Conservation (phyloP, 305 asterid genomes). For the Solanum hybrid region DNA sequence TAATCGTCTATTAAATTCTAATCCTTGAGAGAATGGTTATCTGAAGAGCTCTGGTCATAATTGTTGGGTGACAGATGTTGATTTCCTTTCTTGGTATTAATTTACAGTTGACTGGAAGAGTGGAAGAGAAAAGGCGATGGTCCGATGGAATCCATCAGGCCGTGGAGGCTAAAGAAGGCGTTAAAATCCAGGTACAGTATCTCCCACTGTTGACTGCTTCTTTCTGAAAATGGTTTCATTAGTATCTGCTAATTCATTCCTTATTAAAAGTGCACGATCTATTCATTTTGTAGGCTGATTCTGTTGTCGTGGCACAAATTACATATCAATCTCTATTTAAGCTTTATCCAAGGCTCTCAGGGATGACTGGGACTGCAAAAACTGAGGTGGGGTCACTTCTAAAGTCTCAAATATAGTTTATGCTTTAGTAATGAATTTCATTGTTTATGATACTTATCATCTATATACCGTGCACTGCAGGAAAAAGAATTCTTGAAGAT, state of each 20-base stretch:
- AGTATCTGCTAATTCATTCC: background rate
- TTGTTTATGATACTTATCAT: background rate
- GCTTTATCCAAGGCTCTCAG: conserved; percentile 95
- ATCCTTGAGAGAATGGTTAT: conserved; percentile 1
- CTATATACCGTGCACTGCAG: conserved; percentile 23
- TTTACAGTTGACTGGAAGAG: conserved; percentile 91
- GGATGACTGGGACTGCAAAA: conserved; percentile 99
- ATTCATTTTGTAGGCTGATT: conserved; percentile 61
- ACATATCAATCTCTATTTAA: conserved; percentile 95
- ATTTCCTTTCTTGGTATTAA: background rate
- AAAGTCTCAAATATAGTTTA: background rate
- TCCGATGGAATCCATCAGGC: conserved; percentile 99
- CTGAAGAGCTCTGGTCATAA: background rate
- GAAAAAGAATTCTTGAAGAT: conserved; percentile 95
- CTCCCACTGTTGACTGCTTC: background rate
- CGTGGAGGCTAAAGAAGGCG: conserved; percentile 98
- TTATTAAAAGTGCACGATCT: background rate
- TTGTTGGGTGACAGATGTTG: background rate
- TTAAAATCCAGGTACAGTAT: conserved; percentile 66
- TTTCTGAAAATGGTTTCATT: conserved; percentile 1
- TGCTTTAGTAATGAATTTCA: background rate
- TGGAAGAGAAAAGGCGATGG: conserved; percentile 97
- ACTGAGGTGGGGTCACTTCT: conserved; percentile 57
- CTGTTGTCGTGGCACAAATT: conserved; percentile 97
- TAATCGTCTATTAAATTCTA: background rate